Conservation (phyloP, 192 early-diverging fungal genomes). For the Radiomyces spectabilis region DNA sequence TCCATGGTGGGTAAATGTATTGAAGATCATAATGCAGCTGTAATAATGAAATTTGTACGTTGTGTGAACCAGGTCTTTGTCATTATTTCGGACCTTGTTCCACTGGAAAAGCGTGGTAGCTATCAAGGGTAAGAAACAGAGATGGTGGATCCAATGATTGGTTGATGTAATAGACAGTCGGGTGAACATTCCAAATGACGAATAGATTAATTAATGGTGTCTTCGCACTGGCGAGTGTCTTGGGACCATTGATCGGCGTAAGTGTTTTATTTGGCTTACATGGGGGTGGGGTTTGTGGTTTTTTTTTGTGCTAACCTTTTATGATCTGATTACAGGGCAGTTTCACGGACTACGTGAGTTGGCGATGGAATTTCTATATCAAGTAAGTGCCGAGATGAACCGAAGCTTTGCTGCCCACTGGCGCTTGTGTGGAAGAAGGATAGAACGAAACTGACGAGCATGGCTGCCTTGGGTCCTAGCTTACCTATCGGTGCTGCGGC, state of each 20-base stretch:
- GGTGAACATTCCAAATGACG: too few relatives aligned
- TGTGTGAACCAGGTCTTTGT: too few relatives aligned
- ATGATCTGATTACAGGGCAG: slow-evolving; percentile 10
- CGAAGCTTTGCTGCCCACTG: too few relatives aligned
- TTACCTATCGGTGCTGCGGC: slow-evolving; percentile 33
- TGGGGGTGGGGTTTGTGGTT: background rate
- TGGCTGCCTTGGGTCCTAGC: too few relatives aligned
- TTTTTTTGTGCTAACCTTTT: background rate
- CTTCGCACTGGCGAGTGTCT: slow-evolving; percentile 27
- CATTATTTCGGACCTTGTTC: slow-evolving; percentile 82
- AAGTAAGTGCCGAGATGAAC: slow-evolving; percentile 32
- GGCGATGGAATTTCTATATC: slow-evolving; percentile 35
- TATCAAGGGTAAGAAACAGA: slow-evolving; percentile 26
- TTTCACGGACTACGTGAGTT: slow-evolving; percentile 27
- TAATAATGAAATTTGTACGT: too few relatives aligned
- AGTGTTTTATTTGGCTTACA: background rate
- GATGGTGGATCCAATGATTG: background rate
- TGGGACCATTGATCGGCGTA: slow-evolving; percentile 32
- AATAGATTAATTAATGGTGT: slow-evolving; percentile 29
- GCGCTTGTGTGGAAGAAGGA: too few relatives aligned
- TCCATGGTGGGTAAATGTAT: too few relatives aligned
- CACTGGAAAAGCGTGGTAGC: slow-evolving; percentile 73
- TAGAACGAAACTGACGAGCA: too few relatives aligned
- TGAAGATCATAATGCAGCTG: too few relatives aligned
- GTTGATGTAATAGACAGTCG: background rate